Percentiles rank a stretch among this genome's conserved stretches.
Evolutionary conservation across 2,329 filamentous ascomycete species (phyloP).

Genomic region (Fusarium dlaminii): DNA sequence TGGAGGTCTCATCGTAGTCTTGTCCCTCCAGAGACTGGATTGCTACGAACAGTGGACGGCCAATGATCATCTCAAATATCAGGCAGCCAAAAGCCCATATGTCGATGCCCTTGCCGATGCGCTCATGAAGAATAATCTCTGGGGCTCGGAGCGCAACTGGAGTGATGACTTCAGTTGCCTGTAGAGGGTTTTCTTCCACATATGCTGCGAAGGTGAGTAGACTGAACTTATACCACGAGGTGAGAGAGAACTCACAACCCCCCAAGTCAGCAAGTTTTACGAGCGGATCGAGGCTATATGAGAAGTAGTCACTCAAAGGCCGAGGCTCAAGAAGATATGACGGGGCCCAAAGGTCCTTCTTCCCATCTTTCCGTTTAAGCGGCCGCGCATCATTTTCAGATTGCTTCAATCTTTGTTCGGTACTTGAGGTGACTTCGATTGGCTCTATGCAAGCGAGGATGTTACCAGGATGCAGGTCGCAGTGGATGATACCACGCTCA

Average conservation of each 20-base stretch:
- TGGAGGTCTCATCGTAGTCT: background rate
- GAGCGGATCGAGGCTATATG: background rate
- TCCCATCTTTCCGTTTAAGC: background rate
- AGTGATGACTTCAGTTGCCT: fast-evolving
- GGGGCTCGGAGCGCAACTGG: background rate
- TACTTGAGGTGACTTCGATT: no score
- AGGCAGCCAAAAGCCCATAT: background rate
- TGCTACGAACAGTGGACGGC: background rate
- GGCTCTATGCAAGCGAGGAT: background rate
- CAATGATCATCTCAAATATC: background rate
- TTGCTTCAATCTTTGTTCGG: background rate
- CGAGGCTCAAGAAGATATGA: background rate
- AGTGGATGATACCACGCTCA: background rate
- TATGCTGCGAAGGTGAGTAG: no score
- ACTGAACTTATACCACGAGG: no score
- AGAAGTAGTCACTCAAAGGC: background rate
- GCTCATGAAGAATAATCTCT: background rate
- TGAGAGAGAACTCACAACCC: background rate
- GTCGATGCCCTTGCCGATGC: background rate
- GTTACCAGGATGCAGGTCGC: background rate
- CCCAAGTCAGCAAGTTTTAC: background rate
- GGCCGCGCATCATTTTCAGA: background rate
- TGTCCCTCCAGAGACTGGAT: background rate
- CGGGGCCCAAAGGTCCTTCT: background rate
- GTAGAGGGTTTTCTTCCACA: background rate